Evolutionary conservation across 2,329 filamentous ascomycete genomes (phyloP).

Genomic region (Colletotrichum sp.): DNA sequence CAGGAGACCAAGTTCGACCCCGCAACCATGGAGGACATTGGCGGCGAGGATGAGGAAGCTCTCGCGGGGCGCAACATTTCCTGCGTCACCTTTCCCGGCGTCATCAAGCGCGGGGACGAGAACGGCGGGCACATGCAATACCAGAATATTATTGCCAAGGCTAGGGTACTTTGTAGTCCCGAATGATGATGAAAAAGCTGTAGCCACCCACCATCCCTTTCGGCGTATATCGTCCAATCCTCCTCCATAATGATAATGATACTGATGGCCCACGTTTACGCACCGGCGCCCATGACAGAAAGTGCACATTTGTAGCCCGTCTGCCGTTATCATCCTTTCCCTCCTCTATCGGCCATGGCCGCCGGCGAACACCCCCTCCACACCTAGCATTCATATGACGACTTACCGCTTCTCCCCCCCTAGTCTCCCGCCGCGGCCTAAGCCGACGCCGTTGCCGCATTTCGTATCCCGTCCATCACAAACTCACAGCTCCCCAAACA

Average conservation of each 20-base stretch:
- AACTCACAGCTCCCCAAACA: background rate
- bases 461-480: background rate
- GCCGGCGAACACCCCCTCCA: background rate
- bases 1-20: constrained; percentile 62
- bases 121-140: constrained; percentile 65
- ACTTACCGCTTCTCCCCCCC: background rate
- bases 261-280: background rate
- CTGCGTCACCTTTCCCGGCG: constrained; percentile 69
- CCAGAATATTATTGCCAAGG: constrained; percentile 68
- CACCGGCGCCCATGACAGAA: background rate
- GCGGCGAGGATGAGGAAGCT: constrained; percentile 64
- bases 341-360: background rate
- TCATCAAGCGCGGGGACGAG: constrained; percentile 70
- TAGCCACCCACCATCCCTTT: background rate
- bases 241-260: background rate
- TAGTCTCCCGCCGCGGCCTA: background rate
- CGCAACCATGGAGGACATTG: constrained; percentile 69
- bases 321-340: background rate
- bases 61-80: constrained; percentile 58
- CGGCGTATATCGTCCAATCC: background rate
- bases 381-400: background rate
- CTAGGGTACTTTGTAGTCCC: constrained; percentile 65
- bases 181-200: constrained; percentile 37
- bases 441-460: background rate
- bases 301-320: background rate